These are phyloP conservation scores for Yamadazyma takamatsuzukensis DNA, from an alignment of 805 yeast species.

Conservation along the genomic window DNA sequence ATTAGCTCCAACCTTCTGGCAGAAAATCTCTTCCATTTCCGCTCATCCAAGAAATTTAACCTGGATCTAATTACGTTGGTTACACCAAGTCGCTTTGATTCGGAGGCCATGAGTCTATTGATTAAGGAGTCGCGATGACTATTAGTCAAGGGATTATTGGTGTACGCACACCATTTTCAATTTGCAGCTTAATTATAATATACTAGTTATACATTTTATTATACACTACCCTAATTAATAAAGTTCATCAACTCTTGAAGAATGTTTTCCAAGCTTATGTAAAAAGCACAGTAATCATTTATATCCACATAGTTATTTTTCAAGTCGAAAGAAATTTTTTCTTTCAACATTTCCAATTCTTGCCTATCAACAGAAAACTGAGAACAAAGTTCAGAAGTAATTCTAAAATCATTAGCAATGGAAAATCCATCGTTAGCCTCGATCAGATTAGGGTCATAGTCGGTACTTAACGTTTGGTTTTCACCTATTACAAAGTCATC, in stretches of 20 bases:
- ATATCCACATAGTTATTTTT: constrained; percentile 41
- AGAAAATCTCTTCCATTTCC: constrained; percentile 86
- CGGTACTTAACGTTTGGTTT: neutral
- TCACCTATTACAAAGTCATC: no score
- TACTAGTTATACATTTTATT: no score
- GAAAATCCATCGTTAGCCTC: constrained; percentile 9
- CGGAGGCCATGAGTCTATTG: neutral
- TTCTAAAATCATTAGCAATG: constrained; percentile 10
- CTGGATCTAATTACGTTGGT: constrained; percentile 57
- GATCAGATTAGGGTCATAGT: constrained; percentile 7
- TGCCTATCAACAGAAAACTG: constrained; percentile 7
- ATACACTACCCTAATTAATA: constrained; percentile 16
- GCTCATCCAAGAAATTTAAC: constrained; percentile 75
- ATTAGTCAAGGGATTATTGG: neutral
- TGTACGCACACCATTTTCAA: no score
- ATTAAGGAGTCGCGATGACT: neutral
- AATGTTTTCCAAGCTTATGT: constrained; percentile 37
- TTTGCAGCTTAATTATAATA: no score
- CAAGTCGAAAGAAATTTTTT: constrained; percentile 38
- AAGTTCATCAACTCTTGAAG: constrained; percentile 38
- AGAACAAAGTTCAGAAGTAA: constrained; percentile 5
- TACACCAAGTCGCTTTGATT: constrained; percentile 42
- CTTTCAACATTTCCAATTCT: constrained; percentile 32
- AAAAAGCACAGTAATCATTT: constrained; percentile 43
- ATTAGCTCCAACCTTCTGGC: constrained; percentile 86